Evolutionary conservation across 345 rosid species (phyloP), one percentile per base, ranked within the genome.

Genomic region (Melaleuca quinquenervia): DNA sequence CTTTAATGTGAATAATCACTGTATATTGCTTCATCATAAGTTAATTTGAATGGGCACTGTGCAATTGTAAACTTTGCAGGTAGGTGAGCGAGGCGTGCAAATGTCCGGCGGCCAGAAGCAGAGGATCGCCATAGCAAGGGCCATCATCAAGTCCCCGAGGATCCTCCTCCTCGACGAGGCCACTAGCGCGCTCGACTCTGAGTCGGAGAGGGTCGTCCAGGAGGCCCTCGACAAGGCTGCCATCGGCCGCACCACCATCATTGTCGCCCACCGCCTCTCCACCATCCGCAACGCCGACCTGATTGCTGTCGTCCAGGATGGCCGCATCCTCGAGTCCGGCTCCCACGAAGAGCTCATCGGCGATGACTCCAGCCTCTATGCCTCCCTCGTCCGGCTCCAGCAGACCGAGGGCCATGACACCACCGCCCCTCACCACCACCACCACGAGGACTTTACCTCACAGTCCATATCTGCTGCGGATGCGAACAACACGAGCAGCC

Each of bases 21-120:
- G 70, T 58, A 58, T 29, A 58, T 58, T 58, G 70, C 70, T 58
- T 58, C 36, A 24, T 10, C 80, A 44, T 18, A 5, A 18, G 80
- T 70, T 70, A 20, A 70, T 49, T 54, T 45, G 52, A 41, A 18
- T 70, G 20, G 26, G 24, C 45, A 36, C 80, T 6, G 80, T 70
- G 80, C 80, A 36, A 86, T 83, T 18, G 48, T 24, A 21, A 36
- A 36, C 44, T 18, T 70, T 70, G 32, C 48, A 96, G 97, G 98
- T 96, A 48, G 98, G 98, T 3, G 98, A 96, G 82, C 88, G 95
- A 56, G 98, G 98, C 29, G 92, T 93, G 85, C 96, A 96, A 82
- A 91, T 96, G 94, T 96, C 98, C 12, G 98, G 98, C 82, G 98
- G 98, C 41, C 97, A 95, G 55, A 95, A 95, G 89, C 96, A 95